Evolutionary conservation across 2,329 filamentous ascomycete species (phyloP).

Genomic region (Microdochium nivale): DNA sequence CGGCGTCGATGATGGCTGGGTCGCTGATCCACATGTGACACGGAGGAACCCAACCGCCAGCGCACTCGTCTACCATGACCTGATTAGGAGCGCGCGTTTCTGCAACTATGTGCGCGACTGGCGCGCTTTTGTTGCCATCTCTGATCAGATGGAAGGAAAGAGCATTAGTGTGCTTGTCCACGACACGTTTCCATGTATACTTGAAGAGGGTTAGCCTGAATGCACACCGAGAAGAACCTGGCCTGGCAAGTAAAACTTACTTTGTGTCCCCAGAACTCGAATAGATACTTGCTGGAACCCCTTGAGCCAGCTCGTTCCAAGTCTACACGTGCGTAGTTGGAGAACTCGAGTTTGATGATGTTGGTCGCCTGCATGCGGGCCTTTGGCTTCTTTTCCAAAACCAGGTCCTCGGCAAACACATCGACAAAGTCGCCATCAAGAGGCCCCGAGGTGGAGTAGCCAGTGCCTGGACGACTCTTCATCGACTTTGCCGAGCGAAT

Average conservation of each 20-base stretch:
- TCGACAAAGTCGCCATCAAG: constrained; percentile 21
- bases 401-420: constrained; percentile 16
- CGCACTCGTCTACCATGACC: constrained; percentile 59
- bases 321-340: constrained; percentile 91
- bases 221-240: too few species aligned
- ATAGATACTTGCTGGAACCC: constrained; percentile 71
- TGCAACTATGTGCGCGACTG: constrained; percentile 79
- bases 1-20: constrained; percentile 54
- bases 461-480: constrained; percentile 24
- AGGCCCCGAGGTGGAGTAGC: constrained; percentile 22
- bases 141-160: constrained; percentile 76
- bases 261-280: constrained; percentile 76
- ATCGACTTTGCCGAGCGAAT: constrained; percentile 12
- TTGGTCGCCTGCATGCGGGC: constrained; percentile 53
- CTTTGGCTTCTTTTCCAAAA: constrained; percentile 20
- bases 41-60: constrained; percentile 84
- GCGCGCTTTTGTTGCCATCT: constrained; percentile 47
- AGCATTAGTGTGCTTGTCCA: constrained; percentile 58
- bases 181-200: constrained; percentile 75
- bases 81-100: constrained; percentile 66
- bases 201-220: constrained; percentile 26
- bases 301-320: constrained; percentile 61
- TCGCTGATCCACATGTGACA: constrained; percentile 89
- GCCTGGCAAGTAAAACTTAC: too few species aligned
- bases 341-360: constrained; percentile 84